Conservation (phyloP, 495 filamentous ascomycete genomes). For the Aspergillus campestris region DNA sequence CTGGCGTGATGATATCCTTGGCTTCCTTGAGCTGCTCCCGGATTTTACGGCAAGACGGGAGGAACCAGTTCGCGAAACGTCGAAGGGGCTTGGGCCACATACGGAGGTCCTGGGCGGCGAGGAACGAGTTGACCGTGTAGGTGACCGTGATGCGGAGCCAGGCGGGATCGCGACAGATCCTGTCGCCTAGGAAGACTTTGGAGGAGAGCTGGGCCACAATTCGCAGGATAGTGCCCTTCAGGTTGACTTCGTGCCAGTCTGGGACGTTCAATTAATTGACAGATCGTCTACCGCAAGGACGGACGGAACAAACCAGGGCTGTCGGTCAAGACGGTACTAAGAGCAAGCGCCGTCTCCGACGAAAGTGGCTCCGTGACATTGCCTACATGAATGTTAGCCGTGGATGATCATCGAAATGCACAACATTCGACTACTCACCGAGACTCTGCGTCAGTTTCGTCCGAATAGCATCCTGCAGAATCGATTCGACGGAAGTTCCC, state of each 20-base stretch:
- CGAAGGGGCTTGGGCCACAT: constrained; percentile 17
- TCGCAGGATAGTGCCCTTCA: background rate
- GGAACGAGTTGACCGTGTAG: constrained; percentile 39
- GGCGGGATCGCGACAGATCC: constrained; percentile 40
- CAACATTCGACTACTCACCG: too few relatives aligned
- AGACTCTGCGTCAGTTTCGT: too few relatives aligned
- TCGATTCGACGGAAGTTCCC: background rate
- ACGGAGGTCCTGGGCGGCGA: constrained; percentile 7
- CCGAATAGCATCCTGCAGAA: too few relatives aligned
- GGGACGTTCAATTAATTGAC: background rate
- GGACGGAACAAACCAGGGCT: too few relatives aligned
- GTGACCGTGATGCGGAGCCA: constrained; percentile 42
- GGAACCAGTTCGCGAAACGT: constrained; percentile 13
- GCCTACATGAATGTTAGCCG: too few relatives aligned
- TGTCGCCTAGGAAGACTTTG: constrained; percentile 40
- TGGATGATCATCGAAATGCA: too few relatives aligned
- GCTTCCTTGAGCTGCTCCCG: constrained; percentile 9
- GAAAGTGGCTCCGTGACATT: too few relatives aligned
- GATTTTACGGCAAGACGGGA: constrained; percentile 10
- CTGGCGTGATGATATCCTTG: constrained; percentile 12
- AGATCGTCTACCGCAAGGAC: too few relatives aligned
- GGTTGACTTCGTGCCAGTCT: constrained; percentile 27
- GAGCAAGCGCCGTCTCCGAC: too few relatives aligned
- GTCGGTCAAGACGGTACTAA: too few relatives aligned
- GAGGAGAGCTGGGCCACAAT: constrained; percentile 44